These are phyloP conservation scores for Cyberlindnera samutprakarnensis DNA, from an alignment of 805 yeast genomes.

Conservation along the genomic window DNA sequence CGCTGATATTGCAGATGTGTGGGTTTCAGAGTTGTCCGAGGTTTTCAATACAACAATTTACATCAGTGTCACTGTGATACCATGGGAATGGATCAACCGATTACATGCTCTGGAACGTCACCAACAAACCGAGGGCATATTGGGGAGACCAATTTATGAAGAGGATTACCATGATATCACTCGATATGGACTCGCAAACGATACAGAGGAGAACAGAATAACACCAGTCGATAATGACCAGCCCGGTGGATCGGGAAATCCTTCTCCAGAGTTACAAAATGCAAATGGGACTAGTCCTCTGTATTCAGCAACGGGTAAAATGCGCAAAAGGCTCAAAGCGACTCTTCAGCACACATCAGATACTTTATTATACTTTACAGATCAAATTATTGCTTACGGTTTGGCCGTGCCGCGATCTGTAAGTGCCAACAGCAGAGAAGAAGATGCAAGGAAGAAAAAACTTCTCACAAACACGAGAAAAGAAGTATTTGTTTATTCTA, in stretches of 20 bases:
- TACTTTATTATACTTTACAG: conserved; percentile 38
- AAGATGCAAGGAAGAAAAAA: conserved; percentile 14
- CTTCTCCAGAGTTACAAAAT: not conserved
- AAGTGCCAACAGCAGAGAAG: conserved; percentile 21
- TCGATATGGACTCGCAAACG: conserved; percentile 16
- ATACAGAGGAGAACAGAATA: too few species aligned
- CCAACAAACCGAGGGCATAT: conserved; percentile 60
- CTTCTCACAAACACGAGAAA: conserved; percentile 21
- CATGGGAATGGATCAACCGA: conserved; percentile 83
- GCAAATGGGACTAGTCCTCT: not conserved
- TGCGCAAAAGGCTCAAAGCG: conserved; percentile 13
- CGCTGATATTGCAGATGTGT: conserved; percentile 67
- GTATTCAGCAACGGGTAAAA: not conserved
- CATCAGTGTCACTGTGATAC: conserved; percentile 61
- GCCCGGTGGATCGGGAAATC: not conserved
- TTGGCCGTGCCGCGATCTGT: conserved; percentile 49
- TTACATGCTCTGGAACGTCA: conserved; percentile 47
- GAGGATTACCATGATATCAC: conserved; percentile 39
- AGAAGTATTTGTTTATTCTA: conserved; percentile 36
- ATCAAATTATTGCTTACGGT: conserved; percentile 49
- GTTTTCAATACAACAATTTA: conserved; percentile 67
- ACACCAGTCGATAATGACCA: conserved; percentile 1
- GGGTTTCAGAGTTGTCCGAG: conserved; percentile 71
- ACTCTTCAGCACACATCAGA: conserved; percentile 26
- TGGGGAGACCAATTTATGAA: conserved; percentile 71